These are phyloP conservation scores for Blastocystis sp. DNA, from an alignment of 352 stramenopile genomes.

Conservation along the genomic window DNA sequence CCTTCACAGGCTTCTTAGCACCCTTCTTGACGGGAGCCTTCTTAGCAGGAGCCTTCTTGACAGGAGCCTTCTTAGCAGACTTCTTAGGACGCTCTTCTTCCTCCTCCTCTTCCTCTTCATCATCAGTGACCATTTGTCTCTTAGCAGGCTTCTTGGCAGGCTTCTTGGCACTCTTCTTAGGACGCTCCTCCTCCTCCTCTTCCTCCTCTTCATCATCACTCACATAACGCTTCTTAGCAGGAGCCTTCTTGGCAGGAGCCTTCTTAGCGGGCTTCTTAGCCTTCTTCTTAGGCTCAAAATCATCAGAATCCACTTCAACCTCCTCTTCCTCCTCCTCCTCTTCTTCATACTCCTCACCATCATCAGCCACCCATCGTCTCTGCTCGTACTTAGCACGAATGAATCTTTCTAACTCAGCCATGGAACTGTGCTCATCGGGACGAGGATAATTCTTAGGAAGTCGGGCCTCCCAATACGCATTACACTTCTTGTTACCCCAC, in stretches of 20 bases:
- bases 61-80: neutral
- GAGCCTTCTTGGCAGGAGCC: slow-evolving; percentile 27
- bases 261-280: slow-evolving; percentile 30
- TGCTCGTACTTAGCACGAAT: slow-evolving; percentile 69
- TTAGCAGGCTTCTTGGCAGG: neutral
- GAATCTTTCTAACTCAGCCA: slow-evolving; percentile 67
- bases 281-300: slow-evolving; percentile 8
- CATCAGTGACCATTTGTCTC: neutral
- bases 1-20: neutral
- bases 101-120: neutral
- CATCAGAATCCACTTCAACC: slow-evolving; percentile 16
- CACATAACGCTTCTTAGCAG: neutral
- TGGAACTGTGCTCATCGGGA: slow-evolving; percentile 65
- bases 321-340: neutral
- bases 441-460: slow-evolving; percentile 69
- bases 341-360: slow-evolving; percentile 1
- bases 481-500: slow-evolving; percentile 79
- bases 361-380: slow-evolving; percentile 57
- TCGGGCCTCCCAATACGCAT: slow-evolving; percentile 79
- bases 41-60: slow-evolving; percentile 37
- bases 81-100: neutral
- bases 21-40: slow-evolving; percentile 26
- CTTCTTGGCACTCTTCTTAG: neutral
- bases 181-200: slow-evolving; percentile 17
- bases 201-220: neutral